Conservation (phyloP, 129 eudicot species). For the Escallonia rubra region DNA sequence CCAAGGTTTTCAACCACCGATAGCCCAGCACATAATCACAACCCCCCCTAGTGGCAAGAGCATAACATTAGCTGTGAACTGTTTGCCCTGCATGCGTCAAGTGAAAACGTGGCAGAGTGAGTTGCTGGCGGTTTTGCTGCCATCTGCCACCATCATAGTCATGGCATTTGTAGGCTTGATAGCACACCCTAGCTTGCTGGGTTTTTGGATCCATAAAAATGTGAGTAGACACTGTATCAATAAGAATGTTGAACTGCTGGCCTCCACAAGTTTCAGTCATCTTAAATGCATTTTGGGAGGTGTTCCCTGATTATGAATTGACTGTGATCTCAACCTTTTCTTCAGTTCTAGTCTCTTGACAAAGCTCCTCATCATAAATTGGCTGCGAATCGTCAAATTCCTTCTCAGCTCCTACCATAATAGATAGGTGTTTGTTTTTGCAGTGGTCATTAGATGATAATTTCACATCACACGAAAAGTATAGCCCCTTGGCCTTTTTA, state of each 20-base stretch:
- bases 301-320: neutral
- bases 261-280: neutral
- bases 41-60: no score
- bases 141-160: neutral
- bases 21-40: no score
- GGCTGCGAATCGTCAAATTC: neutral
- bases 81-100: no score
- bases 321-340: neutral
- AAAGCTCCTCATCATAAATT: no score
- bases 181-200: neutral
- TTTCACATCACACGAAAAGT: no score
- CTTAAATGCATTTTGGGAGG: neutral
- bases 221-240: neutral
- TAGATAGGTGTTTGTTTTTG: no score
- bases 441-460: no score
- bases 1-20: neutral
- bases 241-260: neutral
- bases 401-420: no score
- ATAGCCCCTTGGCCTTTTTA: neutral
- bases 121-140: no score
- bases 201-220: neutral
- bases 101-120: no score
- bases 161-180: neutral
- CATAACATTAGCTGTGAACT: neutral
- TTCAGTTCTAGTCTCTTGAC: no score